Conservation (phyloP, 805 yeast species). For the Candida boleticola region DNA sequence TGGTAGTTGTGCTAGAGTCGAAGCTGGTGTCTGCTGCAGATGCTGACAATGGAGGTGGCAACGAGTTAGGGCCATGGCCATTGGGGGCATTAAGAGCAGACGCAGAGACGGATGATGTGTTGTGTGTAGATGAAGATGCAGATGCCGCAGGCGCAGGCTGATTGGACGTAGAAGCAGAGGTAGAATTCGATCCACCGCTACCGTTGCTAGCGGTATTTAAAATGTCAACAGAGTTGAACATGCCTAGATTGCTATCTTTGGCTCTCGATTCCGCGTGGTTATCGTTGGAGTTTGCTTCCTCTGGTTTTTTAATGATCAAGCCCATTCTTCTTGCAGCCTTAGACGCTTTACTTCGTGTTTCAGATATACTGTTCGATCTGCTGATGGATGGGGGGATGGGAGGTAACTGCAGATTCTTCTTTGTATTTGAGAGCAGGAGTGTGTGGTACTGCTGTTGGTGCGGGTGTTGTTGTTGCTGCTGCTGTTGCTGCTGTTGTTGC, state of each 20-base stretch:
- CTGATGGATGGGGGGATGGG: constrained; percentile 17
- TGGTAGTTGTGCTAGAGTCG: constrained; percentile 11
- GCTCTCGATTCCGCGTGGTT: constrained; percentile 3
- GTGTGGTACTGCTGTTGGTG: background rate
- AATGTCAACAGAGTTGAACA: constrained; percentile 1
- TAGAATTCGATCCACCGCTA: background rate
- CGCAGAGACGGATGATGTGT: too few relatives aligned
- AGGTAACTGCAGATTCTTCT: constrained; percentile 1
- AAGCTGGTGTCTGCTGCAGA: constrained; percentile 16
- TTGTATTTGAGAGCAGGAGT: background rate
- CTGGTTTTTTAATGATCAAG: constrained; percentile 51
- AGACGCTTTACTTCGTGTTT: constrained; percentile 49
- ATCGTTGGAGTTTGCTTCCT: constrained; percentile 12
- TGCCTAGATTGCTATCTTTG: background rate
- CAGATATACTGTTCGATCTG: constrained; percentile 30
- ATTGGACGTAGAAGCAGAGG: background rate
- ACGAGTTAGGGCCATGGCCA: background rate
- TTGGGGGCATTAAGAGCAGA: background rate
- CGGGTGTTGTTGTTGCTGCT: background rate
- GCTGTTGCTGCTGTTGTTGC: constrained; percentile 10
- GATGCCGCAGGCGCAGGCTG: background rate
- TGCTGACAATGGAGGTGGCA: constrained; percentile 20
- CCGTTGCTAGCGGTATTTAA: background rate
- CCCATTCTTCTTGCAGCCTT: constrained; percentile 78
- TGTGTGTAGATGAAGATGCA: background rate